These are phyloP conservation scores for Puccinia horiana DNA, from an alignment of 1,284 basidiomycete genomes.

Conservation along the genomic window DNA sequence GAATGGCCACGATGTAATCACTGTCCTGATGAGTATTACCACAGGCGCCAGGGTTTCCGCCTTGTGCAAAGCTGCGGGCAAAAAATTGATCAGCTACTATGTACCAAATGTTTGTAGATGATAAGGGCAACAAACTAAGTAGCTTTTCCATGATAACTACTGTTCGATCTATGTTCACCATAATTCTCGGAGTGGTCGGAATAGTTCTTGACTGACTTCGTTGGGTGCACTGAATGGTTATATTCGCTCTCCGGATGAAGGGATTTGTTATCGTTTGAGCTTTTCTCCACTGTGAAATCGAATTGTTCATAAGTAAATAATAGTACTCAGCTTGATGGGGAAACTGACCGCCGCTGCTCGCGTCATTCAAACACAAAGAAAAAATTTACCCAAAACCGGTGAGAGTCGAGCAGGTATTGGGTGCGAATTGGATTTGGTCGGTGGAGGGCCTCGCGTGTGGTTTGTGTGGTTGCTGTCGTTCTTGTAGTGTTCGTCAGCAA, in stretches of 20 bases:
- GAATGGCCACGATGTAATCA: conserved; percentile 41
- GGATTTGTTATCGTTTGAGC: not conserved
- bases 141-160: conserved; percentile 30
- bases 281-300: not conserved
- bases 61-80: conserved; percentile 37
- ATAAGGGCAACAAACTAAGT: conserved; percentile 20
- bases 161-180: not conserved
- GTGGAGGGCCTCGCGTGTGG: too few species aligned
- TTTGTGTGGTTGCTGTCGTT: not conserved
- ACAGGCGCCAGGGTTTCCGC: conserved; percentile 32
- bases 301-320: not conserved
- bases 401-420: not conserved
- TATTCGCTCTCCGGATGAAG: not conserved
- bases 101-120: not conserved
- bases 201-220: not conserved
- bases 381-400: not conserved
- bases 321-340: not conserved
- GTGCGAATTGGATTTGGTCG: not conserved
- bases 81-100: not conserved
- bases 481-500: not conserved
- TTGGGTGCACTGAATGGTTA: not conserved
- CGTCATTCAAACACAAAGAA: not conserved
- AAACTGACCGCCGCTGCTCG: not conserved
- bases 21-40: conserved; percentile 19
- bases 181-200: not conserved